Conservation (phyloP, 495 filamentous ascomycete species). For the Daldinia vernicosa region DNA sequence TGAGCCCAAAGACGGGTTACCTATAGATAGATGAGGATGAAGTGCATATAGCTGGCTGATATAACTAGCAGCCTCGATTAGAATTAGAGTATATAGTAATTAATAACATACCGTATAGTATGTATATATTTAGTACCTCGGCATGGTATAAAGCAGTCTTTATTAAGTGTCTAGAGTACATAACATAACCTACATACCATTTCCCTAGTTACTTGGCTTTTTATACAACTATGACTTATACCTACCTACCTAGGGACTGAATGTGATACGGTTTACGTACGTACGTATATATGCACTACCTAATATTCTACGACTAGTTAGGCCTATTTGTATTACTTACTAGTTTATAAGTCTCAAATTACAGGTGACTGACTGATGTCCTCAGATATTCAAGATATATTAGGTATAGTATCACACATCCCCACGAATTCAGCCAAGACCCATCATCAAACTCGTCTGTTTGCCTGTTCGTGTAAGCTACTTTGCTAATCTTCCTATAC, state of each 20-base stretch:
- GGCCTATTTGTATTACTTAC: too few species aligned
- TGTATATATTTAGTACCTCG: background rate
- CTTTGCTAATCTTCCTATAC: constrained; percentile 6
- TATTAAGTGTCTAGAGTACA: background rate
- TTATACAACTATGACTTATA: too few species aligned
- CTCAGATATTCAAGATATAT: too few species aligned
- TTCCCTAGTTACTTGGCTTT: too few species aligned
- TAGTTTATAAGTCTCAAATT: too few species aligned
- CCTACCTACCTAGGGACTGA: too few species aligned
- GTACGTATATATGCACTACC: too few species aligned
- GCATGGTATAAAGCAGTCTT: background rate
- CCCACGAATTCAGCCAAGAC: background rate
- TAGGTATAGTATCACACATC: background rate
- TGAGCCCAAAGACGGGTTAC: too few species aligned
- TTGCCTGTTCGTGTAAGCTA: constrained; percentile 5
- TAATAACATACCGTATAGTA: background rate
- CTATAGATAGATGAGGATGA: background rate
- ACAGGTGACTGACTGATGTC: too few species aligned
- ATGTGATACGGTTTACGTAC: too few species aligned
- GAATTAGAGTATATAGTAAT: background rate
- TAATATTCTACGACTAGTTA: too few species aligned
- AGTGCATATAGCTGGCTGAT: background rate
- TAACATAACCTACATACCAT: too few species aligned
- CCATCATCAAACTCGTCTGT: constrained; percentile 21
- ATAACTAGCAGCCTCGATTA: background rate